These are phyloP conservation scores for Ceratorhiza oryzae-sativae DNA, from an alignment of 1,284 basidiomycete genomes.

Conservation along the genomic window DNA sequence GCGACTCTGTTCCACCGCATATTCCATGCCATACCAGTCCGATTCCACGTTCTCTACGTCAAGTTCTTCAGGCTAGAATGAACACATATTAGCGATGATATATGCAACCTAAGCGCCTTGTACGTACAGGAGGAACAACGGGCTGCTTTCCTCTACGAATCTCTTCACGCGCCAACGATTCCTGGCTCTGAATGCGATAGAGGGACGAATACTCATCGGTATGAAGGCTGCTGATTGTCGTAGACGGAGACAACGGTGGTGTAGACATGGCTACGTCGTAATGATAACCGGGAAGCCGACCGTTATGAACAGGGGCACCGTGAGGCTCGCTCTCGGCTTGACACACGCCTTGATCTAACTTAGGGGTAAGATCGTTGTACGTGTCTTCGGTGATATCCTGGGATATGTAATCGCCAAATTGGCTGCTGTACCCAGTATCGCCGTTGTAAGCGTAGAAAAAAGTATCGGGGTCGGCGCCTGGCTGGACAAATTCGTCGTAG, in stretches of 20 bases:
- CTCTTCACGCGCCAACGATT: background rate
- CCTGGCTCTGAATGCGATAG: background rate
- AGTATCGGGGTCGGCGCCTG: background rate
- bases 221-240: conserved; percentile 29
- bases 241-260: conserved; percentile 26
- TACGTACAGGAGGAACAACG: background rate
- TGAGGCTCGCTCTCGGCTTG: background rate
- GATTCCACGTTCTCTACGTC: background rate
- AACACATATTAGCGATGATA: conserved; percentile 2
- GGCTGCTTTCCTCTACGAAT: conserved; percentile 25
- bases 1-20: conserved; percentile 28
- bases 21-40: conserved; percentile 37
- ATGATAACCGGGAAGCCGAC: background rate
- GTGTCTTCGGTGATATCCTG: conserved; percentile 21
- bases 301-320: background rate
- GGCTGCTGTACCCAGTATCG: conserved; percentile 14
- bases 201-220: conserved; percentile 1
- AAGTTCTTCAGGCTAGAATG: background rate
- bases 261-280: conserved; percentile 13
- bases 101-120: background rate
- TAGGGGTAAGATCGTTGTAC: conserved; percentile 27
- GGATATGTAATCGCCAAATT: background rate
- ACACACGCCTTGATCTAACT: background rate
- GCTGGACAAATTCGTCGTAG: conserved; percentile 1
- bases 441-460: background rate